Percentiles rank a stretch among this genome's conserved stretches.
Conservation (phyloP, 2,329 filamentous ascomycete genomes). For the Hymenoscyphus scutula region DNA sequence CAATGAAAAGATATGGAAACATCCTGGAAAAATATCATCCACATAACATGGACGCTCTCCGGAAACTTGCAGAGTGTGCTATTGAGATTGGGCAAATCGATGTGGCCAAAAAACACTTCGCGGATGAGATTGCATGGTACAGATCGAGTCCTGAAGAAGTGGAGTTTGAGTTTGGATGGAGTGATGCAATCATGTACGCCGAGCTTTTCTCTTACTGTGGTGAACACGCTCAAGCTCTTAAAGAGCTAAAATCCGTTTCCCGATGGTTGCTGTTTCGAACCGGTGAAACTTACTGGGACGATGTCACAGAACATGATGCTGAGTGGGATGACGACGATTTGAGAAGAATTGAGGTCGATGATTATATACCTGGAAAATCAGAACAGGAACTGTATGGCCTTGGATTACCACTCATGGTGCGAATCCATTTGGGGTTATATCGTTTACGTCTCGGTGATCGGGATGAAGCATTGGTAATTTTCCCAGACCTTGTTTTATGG, state of each 20-base stretch:
- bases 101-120: constrained; percentile 37
- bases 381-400: constrained; percentile 63
- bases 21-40: constrained; percentile 47
- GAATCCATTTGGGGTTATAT: constrained; percentile 79
- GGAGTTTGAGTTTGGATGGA: constrained; percentile 53
- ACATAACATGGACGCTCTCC: constrained; percentile 44
- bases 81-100: constrained; percentile 36
- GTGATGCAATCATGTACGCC: constrained; percentile 79
- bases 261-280: constrained; percentile 80
- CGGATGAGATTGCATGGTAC: constrained; percentile 33
- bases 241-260: constrained; percentile 67
- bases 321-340: constrained; percentile 81
- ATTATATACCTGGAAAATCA: constrained; percentile 57
- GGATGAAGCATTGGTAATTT: constrained; percentile 72
- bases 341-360: constrained; percentile 61
- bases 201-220: constrained; percentile 71
- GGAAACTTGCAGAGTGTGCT: constrained; percentile 36
- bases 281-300: constrained; percentile 75
- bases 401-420: constrained; percentile 75
- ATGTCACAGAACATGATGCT: constrained; percentile 68
- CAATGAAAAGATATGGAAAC: constrained; percentile 55
- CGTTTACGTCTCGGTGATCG: constrained; percentile 64
- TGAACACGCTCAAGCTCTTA: constrained; percentile 64
- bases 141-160: constrained; percentile 18
- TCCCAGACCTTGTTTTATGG: background rate